Evolutionary conservation across 352 stramenopile species (phyloP).

Genomic region (Globisporangium cylindrosporum): DNA sequence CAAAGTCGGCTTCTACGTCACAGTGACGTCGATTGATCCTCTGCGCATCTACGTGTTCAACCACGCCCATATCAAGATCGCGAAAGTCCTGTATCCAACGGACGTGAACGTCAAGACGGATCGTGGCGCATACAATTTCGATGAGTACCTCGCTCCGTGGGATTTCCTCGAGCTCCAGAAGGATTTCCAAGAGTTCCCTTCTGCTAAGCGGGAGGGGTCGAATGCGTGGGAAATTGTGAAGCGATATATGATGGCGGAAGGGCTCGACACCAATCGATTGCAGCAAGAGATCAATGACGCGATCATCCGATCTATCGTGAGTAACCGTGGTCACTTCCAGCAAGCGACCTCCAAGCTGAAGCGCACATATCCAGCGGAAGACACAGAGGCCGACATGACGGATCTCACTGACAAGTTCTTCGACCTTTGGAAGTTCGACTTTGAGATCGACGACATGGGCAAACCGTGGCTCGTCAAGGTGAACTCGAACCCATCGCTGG

Average conservation of each 20-base stretch:
- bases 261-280: conserved; percentile 59
- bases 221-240: conserved; percentile 74
- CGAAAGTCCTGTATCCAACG: conserved; percentile 57
- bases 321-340: conserved; percentile 56
- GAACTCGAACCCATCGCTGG: conserved; percentile 62
- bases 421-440: conserved; percentile 94
- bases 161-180: conserved; percentile 62
- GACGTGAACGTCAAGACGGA: conserved; percentile 39
- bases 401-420: conserved; percentile 85
- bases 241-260: conserved; percentile 49
- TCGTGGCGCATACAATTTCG: conserved; percentile 54
- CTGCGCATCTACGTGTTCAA: conserved; percentile 84
- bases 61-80: conserved; percentile 71
- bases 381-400: conserved; percentile 25
- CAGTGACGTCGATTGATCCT: conserved; percentile 78
- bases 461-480: conserved; percentile 95
- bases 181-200: conserved; percentile 66
- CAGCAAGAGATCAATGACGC: conserved; percentile 65
- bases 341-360: conserved; percentile 43
- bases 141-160: conserved; percentile 68
- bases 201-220: conserved; percentile 39
- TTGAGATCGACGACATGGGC: conserved; percentile 92
- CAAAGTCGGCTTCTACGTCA: conserved; percentile 85
- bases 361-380: conserved; percentile 16
- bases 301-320: conserved; percentile 59